Evolutionary conservation across 2,329 filamentous ascomycete species (phyloP).

Genomic region (Coniochaeta hoffmannii): DNA sequence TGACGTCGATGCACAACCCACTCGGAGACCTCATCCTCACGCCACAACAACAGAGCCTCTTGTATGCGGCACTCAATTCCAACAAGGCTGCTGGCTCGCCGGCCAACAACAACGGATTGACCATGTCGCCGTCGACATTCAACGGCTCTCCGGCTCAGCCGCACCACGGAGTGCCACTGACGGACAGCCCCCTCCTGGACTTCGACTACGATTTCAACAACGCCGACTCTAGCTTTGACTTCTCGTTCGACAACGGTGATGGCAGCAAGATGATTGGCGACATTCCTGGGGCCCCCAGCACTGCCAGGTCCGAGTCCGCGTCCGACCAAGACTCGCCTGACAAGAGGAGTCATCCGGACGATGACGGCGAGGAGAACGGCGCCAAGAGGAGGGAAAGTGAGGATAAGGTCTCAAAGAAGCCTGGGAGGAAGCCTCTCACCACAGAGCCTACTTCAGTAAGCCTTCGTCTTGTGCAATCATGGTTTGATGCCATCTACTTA

Average conservation of each 20-base stretch:
- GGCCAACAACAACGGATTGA: conserved; percentile 27
- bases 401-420: conserved; percentile 88
- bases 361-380: conserved; percentile 53
- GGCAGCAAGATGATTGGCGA: conserved; percentile 69
- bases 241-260: conserved; percentile 50
- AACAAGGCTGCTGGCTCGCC: conserved; percentile 41
- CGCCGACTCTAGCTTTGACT: conserved; percentile 64
- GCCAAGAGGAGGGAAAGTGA: conserved; percentile 73
- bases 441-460: conserved; percentile 93
- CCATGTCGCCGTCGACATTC: conserved; percentile 41
- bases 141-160: conserved; percentile 40
- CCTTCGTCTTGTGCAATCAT: conserved; percentile 15
- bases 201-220: conserved; percentile 71
- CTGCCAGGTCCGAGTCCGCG: conserved; percentile 48
- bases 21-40: conserved; percentile 60
- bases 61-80: conserved; percentile 69
- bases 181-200: conserved; percentile 78
- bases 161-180: conserved; percentile 41
- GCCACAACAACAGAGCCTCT: conserved; percentile 67
- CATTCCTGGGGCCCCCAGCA: conserved; percentile 45
- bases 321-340: conserved; percentile 52
- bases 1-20: conserved; percentile 44
- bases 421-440: conserved; percentile 89
- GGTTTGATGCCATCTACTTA: conserved; percentile 16
- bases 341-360: conserved; percentile 67